Base-by-base conservation (phyloP, 768 basidiomycete species). In the Wakefieldia striispora region DNA sequence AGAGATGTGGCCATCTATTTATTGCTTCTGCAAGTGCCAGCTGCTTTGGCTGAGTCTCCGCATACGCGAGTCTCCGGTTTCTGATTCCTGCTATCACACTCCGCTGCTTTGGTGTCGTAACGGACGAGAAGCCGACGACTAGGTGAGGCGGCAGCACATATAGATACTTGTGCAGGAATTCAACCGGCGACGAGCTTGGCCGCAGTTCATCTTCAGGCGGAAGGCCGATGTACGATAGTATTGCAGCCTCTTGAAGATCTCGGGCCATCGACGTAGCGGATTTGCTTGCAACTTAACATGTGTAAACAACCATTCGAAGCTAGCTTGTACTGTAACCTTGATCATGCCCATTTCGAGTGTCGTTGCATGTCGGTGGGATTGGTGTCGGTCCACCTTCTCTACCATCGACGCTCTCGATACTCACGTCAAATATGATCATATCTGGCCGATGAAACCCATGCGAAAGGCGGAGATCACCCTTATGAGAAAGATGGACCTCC, bases 31-130 rank as follows among this genome's bases (percentile, higher is more conserved):
- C 66, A 58, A 85, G 81, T 16, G 65, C 64, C 4, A 92, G 71
- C 53, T 84, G 78, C 4, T 70, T 64, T 17, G 88, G 85, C 43
- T 72, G 69, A 14, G 74, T 76, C 37, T 73, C 73, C 19, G 74
- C 72, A 67, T 84, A 91, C 57, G 76, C 78, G 19, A 87, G 72
- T 9, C 90, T 78, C 41, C 90, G 74, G 64, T 92, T 93, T 33
- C 89, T 77, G 47, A 93, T 84, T 17, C 69, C 63, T 11, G 83
- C 69, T 43, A 93, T 74, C 9, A 62, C 66, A 4, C 84, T 82
- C 49, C 90, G 80, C 51, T 89, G 74, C 50, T 78, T 87, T 4
- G 90, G 84, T 1, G 73, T 75, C 26, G 76, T 74, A 21, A 68
- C 44, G 3, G 62, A 49, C 5, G 76, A 72, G 62, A 81, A 81